Base-by-base conservation (phyloP, 2,329 filamentous ascomycete species). In the Emericellopsis atlantica region DNA sequence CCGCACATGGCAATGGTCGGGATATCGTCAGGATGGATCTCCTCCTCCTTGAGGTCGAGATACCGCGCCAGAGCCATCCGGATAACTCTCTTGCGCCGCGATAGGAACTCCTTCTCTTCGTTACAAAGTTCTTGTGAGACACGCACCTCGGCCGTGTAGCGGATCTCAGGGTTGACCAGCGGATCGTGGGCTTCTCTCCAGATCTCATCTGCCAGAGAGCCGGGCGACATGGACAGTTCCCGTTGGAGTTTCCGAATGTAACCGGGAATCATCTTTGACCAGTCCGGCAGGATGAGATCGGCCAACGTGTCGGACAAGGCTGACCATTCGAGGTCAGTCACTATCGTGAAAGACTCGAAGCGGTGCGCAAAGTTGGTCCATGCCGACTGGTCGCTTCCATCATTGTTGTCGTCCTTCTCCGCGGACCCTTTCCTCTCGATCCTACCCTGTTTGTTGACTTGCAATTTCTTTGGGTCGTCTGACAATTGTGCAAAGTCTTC, bases 1-100 rank as follows among this genome's bases (percentile, higher is more conserved):
- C 89, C 89, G 51, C 90, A 95, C 66, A 96, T 81, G 32, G 90
- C 90, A 55, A 98, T 95, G 3, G 81, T 79, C 1, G 92, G 92
- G 6, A 96, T 81, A 62, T 98, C 92, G 37, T 95, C 87, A 0
- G 87, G 85, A 53, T 96, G 78, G n/a, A 98, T 78, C 3, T 90
- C 83, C 12, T 75, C 68, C 55, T 89, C 86, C 0, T 81, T 67
- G 6, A 98, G 66, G 24, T 74, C 78, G 1, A 98, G 74, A 54
- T 96, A 98, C 40, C 70, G 79, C 3, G 89, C 87, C 40, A 98
- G 65, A 6, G 86, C 88, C 42, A 74, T 75, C 4, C 73, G 76
- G 0, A 83, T 81, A 38, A 84, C 72, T 44, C 67, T 68, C 54
- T 77, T 82, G 41, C 92, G 74, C 40, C 80, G 80, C 22, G 67